Percentiles rank a stretch among this genome's conserved stretches.
phyloP scores from a whole-genome alignment of 2,329 filamentous ascomycete species.

The Paecilomyces formosus region DNA sequence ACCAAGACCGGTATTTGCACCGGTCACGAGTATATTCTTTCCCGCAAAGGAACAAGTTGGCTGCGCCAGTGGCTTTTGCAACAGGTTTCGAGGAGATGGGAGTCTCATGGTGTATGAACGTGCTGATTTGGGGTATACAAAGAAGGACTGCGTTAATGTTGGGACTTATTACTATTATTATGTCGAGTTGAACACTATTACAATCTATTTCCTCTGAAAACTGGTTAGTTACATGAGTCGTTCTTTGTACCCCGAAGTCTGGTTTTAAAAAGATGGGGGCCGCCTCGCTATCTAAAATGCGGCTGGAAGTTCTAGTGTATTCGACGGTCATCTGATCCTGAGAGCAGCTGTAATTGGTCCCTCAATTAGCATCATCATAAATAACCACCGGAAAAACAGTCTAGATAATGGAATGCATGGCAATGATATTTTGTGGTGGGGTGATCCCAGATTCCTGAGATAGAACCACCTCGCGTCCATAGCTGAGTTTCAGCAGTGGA shows the following conservation, averaged over 20 bases:
- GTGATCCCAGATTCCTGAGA: no score
- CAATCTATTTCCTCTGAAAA: no score
- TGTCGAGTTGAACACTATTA: no score
- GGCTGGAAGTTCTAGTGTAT: neutral
- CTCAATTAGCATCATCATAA: no score
- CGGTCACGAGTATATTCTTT: slow-evolving; percentile 44
- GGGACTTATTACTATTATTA: no score
- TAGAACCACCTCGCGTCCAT: no score
- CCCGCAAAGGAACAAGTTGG: neutral
- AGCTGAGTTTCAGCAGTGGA: neutral
- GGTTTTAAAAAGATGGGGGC: neutral
- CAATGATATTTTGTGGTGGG: no score
- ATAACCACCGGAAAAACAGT: no score
- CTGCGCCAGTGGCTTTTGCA: neutral
- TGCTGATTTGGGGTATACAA: no score
- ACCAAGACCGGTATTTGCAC: slow-evolving; percentile 53
- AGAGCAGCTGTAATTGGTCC: no score
- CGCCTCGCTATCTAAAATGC: neutral
- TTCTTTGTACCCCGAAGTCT: neutral
- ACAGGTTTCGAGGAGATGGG: neutral
- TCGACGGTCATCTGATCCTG: neutral
- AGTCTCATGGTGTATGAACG: neutral
- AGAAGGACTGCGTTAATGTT: no score
- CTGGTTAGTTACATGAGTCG: neutral
- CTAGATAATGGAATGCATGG: neutral